Evolutionary conservation across 495 filamentous ascomycete genomes (phyloP).

Genomic region (Neurospora africana): DNA sequence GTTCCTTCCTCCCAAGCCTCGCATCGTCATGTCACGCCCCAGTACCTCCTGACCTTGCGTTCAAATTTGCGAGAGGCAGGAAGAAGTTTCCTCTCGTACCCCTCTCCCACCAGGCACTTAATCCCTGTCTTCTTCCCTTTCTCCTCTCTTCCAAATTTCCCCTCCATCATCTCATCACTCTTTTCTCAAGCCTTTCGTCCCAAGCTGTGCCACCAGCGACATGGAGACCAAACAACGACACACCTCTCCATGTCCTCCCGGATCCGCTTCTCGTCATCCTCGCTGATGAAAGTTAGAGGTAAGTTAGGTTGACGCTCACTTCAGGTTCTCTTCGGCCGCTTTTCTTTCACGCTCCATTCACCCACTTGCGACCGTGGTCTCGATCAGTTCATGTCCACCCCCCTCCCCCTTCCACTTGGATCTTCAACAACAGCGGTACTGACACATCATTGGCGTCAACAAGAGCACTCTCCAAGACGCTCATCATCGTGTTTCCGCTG

Average conservation of each 20-base stretch:
- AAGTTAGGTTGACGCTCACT: not conserved
- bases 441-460: not conserved
- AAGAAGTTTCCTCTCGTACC: not conserved
- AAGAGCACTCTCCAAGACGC: not conserved
- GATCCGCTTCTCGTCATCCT: not conserved
- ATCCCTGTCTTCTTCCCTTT: not conserved
- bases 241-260: not conserved
- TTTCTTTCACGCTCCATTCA: not conserved
- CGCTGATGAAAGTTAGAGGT: not conserved
- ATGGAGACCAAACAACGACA: not conserved
- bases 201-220: not conserved
- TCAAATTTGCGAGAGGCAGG: not conserved
- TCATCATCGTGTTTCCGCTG: not conserved
- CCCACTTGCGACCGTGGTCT: not conserved
- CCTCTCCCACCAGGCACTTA: not conserved
- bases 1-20: not conserved
- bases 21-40: not conserved
- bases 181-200: not conserved
- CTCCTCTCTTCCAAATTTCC: not conserved
- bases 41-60: not conserved
- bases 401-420: too few relatives aligned
- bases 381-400: too few relatives aligned
- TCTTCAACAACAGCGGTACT: too few relatives aligned
- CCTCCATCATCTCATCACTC: not conserved
- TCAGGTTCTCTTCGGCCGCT: not conserved